A percentile compares a stretch with the other conserved stretches of the same genome.
phyloP scores from a whole-genome alignment of 495 filamentous ascomycete genomes.

The Amniculicola lignicola region DNA sequence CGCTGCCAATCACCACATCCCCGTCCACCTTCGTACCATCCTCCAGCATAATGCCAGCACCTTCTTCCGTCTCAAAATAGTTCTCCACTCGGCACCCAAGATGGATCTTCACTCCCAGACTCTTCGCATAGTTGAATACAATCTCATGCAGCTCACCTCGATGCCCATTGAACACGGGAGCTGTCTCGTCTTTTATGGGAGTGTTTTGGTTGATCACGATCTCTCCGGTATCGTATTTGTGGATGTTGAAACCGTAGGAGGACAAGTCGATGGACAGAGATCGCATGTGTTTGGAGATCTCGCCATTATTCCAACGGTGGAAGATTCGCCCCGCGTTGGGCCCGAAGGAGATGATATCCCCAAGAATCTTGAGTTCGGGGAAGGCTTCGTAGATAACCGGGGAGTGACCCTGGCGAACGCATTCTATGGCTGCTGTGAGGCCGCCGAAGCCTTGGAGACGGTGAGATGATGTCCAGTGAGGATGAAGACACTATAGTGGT shows the following conservation, averaged over 20 bases:
- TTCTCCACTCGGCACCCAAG: slow-evolving; percentile 51
- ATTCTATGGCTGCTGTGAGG: slow-evolving; percentile 34
- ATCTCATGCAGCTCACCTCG: slow-evolving; percentile 58
- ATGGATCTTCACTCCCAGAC: slow-evolving; percentile 55
- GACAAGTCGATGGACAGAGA: slow-evolving; percentile 49
- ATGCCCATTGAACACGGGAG: slow-evolving; percentile 60
- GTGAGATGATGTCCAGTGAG: not conserved
- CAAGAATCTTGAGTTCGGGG: slow-evolving; percentile 55
- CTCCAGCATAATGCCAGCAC: slow-evolving; percentile 52
- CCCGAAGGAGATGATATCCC: slow-evolving; percentile 64
- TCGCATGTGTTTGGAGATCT: slow-evolving; percentile 43
- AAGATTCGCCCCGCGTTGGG: slow-evolving; percentile 59
- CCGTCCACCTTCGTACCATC: slow-evolving; percentile 51
- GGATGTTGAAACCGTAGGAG: slow-evolving; percentile 53
- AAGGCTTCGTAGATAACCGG: slow-evolving; percentile 56
- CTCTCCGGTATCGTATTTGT: slow-evolving; percentile 59
- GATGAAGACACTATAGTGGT: not conserved
- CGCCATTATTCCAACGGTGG: slow-evolving; percentile 29
- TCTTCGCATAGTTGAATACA: slow-evolving; percentile 56
- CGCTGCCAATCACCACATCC: slow-evolving; percentile 58
- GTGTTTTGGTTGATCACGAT: slow-evolving; percentile 55
- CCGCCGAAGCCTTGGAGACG: slow-evolving; percentile 26
- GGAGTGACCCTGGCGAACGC: slow-evolving; percentile 22
- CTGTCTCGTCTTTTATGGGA: slow-evolving; percentile 46
- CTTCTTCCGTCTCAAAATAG: slow-evolving; percentile 53